Evolutionary conservation across 139 green algal genomes (phyloP).

Genomic region (Tetraselmis striata): DNA sequence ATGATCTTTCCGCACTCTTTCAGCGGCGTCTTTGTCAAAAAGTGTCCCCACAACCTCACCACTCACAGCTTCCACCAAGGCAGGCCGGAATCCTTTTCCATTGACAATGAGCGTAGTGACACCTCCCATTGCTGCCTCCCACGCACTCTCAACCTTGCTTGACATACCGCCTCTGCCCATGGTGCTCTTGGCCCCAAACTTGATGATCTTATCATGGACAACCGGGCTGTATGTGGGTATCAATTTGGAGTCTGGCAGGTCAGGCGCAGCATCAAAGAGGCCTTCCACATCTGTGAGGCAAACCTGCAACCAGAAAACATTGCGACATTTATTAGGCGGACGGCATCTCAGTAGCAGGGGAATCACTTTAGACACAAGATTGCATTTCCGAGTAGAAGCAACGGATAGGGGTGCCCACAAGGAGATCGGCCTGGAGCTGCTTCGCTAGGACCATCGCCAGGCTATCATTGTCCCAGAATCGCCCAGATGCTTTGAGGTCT

Average conservation of each 20-base stretch:
- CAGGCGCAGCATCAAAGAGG: constrained; percentile 43
- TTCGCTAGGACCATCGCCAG: constrained; percentile 48
- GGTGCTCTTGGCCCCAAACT: constrained; percentile 37
- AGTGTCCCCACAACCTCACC: neutral
- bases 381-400: too few species aligned
- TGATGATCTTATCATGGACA: constrained; percentile 32
- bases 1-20: neutral
- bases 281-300: constrained; percentile 57
- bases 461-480: constrained; percentile 59
- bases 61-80: neutral
- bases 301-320: too few species aligned
- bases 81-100: constrained; percentile 21
- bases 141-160: constrained; percentile 48
- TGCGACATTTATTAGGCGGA: too few species aligned
- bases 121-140: constrained; percentile 35
- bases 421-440: constrained; percentile 49
- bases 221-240: constrained; percentile 40
- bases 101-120: constrained; percentile 45
- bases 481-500: neutral
- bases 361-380: too few species aligned
- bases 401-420: too few species aligned
- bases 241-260: constrained; percentile 30
- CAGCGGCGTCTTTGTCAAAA: neutral
- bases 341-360: too few species aligned
- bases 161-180: constrained; percentile 52